Conservation (phyloP, 148 eudicot genomes). For the Spergularia bocconei region DNA sequence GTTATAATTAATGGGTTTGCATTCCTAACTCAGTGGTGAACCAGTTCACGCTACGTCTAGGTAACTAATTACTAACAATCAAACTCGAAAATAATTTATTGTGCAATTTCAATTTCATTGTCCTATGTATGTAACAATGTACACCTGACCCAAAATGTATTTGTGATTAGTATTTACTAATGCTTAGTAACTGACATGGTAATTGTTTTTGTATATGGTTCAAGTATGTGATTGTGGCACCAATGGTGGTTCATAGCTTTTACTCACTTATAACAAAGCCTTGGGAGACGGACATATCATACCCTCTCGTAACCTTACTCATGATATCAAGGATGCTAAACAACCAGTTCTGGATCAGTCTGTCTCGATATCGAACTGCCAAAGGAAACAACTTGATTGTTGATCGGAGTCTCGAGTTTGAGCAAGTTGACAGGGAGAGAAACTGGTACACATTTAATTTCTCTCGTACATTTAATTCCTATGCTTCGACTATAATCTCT, state of each 20-base stretch:
- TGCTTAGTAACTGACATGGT: not conserved
- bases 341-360: conserved; percentile 32
- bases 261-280: conserved; percentile 19
- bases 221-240: conserved; percentile 30
- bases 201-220: not conserved
- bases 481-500: not conserved
- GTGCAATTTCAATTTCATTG: not conserved
- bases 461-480: not conserved
- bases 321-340: conserved; percentile 39
- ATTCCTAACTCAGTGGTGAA: too few species aligned
- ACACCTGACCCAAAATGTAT: too few species aligned
- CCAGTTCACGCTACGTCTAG: too few species aligned
- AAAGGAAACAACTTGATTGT: conserved; percentile 29
- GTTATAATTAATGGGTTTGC: too few species aligned
- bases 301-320: conserved; percentile 7
- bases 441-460: conserved; percentile 18
- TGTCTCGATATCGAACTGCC: conserved; percentile 51
- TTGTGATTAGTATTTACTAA: not conserved
- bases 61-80: too few species aligned
- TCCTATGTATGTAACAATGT: not conserved
- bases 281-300: not conserved
- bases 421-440: conserved; percentile 37
- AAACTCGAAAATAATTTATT: too few species aligned
- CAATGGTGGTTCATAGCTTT: conserved; percentile 30
- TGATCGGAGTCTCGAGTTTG: conserved; percentile 32